Percentiles rank a stretch among this genome's conserved stretches.
phyloP scores from a whole-genome alignment of 768 basidiomycete species.

The Leccinum rimulosum region DNA sequence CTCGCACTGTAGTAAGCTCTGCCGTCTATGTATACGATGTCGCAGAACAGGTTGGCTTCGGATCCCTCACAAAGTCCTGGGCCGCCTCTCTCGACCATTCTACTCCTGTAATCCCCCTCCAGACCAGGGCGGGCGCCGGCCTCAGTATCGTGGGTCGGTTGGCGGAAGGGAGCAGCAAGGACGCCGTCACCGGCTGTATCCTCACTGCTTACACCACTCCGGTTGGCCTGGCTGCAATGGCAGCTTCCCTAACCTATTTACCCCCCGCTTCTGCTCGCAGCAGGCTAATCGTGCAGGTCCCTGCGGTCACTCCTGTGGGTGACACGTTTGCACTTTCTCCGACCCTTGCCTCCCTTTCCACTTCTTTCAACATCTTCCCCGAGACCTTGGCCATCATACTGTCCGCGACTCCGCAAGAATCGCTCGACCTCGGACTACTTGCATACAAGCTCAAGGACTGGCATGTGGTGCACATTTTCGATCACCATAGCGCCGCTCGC shows the following conservation, averaged over 20 bases:
- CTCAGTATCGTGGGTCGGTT: slow-evolving; percentile 74
- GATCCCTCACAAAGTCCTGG: slow-evolving; percentile 68
- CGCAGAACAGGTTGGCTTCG: slow-evolving; percentile 82
- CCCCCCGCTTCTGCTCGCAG: slow-evolving; percentile 60
- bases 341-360: slow-evolving; percentile 67
- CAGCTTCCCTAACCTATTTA: slow-evolving; percentile 70
- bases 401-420: slow-evolving; percentile 82
- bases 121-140: slow-evolving; percentile 85
- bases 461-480: slow-evolving; percentile 88
- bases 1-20: slow-evolving; percentile 53
- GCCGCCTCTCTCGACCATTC: slow-evolving; percentile 39
- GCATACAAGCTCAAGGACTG: slow-evolving; percentile 65
- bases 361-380: slow-evolving; percentile 58
- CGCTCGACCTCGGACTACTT: slow-evolving; percentile 71
- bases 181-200: slow-evolving; percentile 54
- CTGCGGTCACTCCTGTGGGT: slow-evolving; percentile 64
- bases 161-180: slow-evolving; percentile 74
- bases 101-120: slow-evolving; percentile 62
- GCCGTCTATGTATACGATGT: slow-evolving; percentile 80
- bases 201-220: slow-evolving; percentile 83
- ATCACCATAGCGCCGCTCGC: slow-evolving; percentile 77
- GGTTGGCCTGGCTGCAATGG: slow-evolving; percentile 80
- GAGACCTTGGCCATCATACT: slow-evolving; percentile 70
- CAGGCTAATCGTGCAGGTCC: slow-evolving; percentile 81
- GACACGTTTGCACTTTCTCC: slow-evolving; percentile 71